phyloP scores from a whole-genome alignment of 1,284 basidiomycete genomes.

The Phlebopus sp. region DNA sequence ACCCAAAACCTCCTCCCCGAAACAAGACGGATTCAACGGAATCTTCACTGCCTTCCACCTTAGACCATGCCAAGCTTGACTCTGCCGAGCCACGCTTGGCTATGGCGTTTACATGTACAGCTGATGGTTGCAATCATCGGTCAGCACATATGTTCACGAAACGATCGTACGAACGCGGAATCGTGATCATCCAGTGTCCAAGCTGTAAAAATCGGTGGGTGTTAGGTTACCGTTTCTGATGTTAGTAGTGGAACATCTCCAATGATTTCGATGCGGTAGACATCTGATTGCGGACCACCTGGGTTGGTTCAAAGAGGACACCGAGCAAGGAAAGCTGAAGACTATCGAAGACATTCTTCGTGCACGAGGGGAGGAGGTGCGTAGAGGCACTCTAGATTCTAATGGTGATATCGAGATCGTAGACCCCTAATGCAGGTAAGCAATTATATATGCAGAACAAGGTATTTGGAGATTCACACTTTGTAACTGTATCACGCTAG shows the following conservation, averaged over 20 bases:
- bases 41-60: neutral
- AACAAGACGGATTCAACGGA: neutral
- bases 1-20: neutral
- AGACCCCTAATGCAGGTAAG: conserved; percentile 17
- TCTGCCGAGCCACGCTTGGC: conserved; percentile 56
- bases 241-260: conserved; percentile 1
- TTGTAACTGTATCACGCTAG: neutral
- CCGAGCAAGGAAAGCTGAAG: conserved; percentile 65
- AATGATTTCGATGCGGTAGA: conserved; percentile 34
- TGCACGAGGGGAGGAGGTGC: conserved; percentile 74
- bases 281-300: conserved; percentile 90
- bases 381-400: conserved; percentile 48
- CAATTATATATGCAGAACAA: neutral
- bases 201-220: conserved; percentile 83
- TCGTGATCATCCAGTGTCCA: conserved; percentile 92
- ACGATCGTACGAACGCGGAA: conserved; percentile 81
- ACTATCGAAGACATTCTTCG: conserved; percentile 82
- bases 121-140: conserved; percentile 71
- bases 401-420: conserved; percentile 44
- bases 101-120: conserved; percentile 90
- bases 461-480: neutral
- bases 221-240: neutral
- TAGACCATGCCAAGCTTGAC: conserved; percentile 9
- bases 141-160: conserved; percentile 89
- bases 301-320: conserved; percentile 88